Base-by-base conservation (phyloP, 2,329 filamentous ascomycete species). In the Zymoseptoria pseudotritici region DNA sequence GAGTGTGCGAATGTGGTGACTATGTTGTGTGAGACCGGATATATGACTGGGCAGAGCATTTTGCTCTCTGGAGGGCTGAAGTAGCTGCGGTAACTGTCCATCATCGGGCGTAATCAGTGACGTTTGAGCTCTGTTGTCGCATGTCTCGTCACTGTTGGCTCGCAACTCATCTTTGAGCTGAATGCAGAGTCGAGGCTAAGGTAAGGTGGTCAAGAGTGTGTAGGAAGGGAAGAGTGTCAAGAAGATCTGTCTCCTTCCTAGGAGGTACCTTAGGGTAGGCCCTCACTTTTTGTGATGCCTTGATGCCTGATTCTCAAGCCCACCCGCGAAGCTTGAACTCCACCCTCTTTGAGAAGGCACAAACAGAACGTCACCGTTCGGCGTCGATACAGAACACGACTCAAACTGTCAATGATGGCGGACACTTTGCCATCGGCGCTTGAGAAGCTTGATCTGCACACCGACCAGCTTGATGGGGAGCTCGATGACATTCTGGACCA, bases 401-500 rank as follows among this genome's bases (percentile, higher is more conserved):
- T 36, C 11, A 52, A 13, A 52, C 19, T 29, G 31, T 13, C 51
- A 10, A 26, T 9, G 31, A 69, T 68, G 67, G 65, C 57, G 11
- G 62, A 64, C 8, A 52, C 50, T 31, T 74, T 86, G 13, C 72
- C 76, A 13, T 74, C 76, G 60, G 80, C 82, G 66, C 76, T 86
- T 57, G 75, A 79, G 57, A 74, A 77, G 69, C 77, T 86, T 60
- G 78, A 78, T 55, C 71, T 86, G 22, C 69, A 68, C 68, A 63
- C 61, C 2, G 60, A 62, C 6, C 57, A 61, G 2, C 46, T 67
- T 8, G 62, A 69, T 20, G 56, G 60, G 36, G 59, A 71, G 46
- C 84, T 88, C 63, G 86, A 88, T 70, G 77, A 82, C 61, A 77
- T 88, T 58, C 78, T 87, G 58, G 80, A 83, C 65, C 74, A 81